Conservation (phyloP, 176 grass and related monocot species). For the maize (Zea mays) region Zm-B73-REFERENCE-NAM-5.0 NC_050105.1:115575001-115575500, state of each 20-base stretch:
- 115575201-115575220: background rate
- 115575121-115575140: background rate
- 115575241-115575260: background rate
- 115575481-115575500: too few relatives aligned
- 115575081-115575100: constrained; percentile 46
- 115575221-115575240: constrained; percentile 20
- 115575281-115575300: constrained; percentile 39
- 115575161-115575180: background rate
- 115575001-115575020: too few relatives aligned
- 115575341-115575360: constrained; percentile 76
- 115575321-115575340: constrained; percentile 55
- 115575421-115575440: background rate
- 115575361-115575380: constrained; percentile 42
- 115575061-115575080: constrained; percentile 63
- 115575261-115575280: constrained; percentile 22
- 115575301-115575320: constrained; percentile 48
- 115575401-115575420: background rate
- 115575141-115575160: constrained; percentile 1
- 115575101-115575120: background rate
- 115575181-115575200: constrained; percentile 5
- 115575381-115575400: background rate
- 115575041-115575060: background rate
- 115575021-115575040: too few relatives aligned
- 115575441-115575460: background rate
- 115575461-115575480: too few relatives aligned